Conservation (phyloP, 2,329 filamentous ascomycete genomes). For the Alternaria brassicae region DNA sequence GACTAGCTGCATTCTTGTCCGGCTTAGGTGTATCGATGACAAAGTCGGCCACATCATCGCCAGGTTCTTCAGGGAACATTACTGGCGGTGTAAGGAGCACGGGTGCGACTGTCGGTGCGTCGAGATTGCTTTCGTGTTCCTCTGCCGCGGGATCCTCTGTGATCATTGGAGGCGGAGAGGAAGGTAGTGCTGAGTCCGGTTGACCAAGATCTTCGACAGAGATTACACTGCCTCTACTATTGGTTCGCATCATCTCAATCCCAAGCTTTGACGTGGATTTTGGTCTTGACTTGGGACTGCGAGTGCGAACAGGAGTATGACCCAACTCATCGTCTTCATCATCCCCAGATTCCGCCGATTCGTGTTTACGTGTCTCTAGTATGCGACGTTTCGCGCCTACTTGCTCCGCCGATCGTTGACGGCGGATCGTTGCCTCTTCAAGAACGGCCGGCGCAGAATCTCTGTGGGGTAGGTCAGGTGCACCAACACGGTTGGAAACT, state of each 20-base stretch:
- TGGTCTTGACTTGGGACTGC: slow-evolving; percentile 58
- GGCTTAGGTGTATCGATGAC: slow-evolving; percentile 52
- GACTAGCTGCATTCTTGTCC: slow-evolving; percentile 37
- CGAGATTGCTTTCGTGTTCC: slow-evolving; percentile 35
- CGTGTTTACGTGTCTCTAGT: slow-evolving; percentile 73
- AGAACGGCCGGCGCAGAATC: slow-evolving; percentile 66
- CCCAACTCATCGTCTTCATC: slow-evolving; percentile 94
- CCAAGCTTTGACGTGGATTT: slow-evolving; percentile 77
- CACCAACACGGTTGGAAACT: slow-evolving; percentile 43
- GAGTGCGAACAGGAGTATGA: slow-evolving; percentile 57
- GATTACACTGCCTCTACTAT: slow-evolving; percentile 82
- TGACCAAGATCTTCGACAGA: slow-evolving; percentile 55
- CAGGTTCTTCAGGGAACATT: slow-evolving; percentile 57
- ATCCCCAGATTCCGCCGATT: slow-evolving; percentile 86
- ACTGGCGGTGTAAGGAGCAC: slow-evolving; percentile 59
- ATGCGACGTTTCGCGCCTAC: slow-evolving; percentile 77
- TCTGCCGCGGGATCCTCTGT: slow-evolving; percentile 51
- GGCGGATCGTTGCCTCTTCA: slow-evolving; percentile 59
- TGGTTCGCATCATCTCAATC: slow-evolving; percentile 97
- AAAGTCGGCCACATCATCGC: slow-evolving; percentile 45
- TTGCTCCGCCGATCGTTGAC: slow-evolving; percentile 74
- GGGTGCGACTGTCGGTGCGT: slow-evolving; percentile 36
- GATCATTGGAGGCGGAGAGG: slow-evolving; percentile 52
- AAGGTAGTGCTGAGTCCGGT: slow-evolving; percentile 43
- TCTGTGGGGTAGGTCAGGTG: slow-evolving; percentile 53